Percentiles rank a stretch among this genome's conserved stretches.
phyloP scores from a whole-genome alignment of 768 basidiomycete genomes.

The Tylopilus intermedius region DNA sequence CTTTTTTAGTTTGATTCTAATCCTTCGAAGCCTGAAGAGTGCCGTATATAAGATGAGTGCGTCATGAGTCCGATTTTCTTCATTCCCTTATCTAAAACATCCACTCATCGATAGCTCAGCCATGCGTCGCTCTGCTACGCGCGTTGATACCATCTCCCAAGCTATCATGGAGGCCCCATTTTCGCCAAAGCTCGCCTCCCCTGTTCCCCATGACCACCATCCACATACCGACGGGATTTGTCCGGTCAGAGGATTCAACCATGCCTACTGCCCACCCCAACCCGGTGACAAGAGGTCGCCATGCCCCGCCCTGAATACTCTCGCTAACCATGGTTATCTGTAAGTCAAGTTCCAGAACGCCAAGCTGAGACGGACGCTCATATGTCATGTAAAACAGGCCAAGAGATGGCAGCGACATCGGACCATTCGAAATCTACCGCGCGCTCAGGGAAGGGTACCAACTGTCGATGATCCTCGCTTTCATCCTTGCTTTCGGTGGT shows the following conservation, averaged over 20 bases:
- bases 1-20: neutral
- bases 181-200: constrained; percentile 6
- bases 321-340: constrained; percentile 76
- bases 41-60: constrained; percentile 3
- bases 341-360: constrained; percentile 32
- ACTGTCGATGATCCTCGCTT: constrained; percentile 43
- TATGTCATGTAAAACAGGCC: constrained; percentile 29
- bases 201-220: constrained; percentile 20
- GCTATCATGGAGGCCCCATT: neutral
- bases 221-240: constrained; percentile 28
- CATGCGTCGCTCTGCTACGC: constrained; percentile 6
- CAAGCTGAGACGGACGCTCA: neutral
- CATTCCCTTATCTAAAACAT: neutral
- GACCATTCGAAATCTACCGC: constrained; percentile 33
- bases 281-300: constrained; percentile 53
- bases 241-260: constrained; percentile 35
- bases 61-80: neutral
- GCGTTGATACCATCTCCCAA: neutral
- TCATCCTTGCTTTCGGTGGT: constrained; percentile 44
- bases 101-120: no score
- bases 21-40: no score
- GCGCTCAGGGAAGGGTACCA: constrained; percentile 50
- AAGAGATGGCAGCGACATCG: constrained; percentile 48
- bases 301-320: constrained; percentile 68
- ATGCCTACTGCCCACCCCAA: constrained; percentile 43